phyloP scores from a whole-genome alignment of 352 stramenopile genomes.

The Pythium myriotylum region DNA sequence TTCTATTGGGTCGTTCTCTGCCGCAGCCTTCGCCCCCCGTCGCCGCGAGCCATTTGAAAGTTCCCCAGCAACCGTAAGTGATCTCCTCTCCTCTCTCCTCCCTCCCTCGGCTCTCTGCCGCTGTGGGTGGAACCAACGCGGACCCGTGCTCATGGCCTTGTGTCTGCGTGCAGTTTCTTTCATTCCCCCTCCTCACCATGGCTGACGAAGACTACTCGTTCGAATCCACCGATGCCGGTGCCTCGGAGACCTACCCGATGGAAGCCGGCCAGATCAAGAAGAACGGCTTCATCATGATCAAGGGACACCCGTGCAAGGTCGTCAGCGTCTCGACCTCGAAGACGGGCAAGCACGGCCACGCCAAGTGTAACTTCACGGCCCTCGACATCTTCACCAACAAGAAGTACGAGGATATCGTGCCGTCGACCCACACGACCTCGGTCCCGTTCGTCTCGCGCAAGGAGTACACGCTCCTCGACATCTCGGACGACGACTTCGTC shows the following conservation, averaged over 20 bases:
- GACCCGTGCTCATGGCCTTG: not conserved
- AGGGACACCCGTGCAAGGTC: slow-evolving; percentile 99
- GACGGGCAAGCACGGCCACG: slow-evolving; percentile 99
- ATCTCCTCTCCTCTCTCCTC: not conserved
- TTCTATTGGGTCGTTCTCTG: slow-evolving; percentile 33
- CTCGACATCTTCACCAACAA: slow-evolving; percentile 99
- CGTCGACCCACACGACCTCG: slow-evolving; percentile 98
- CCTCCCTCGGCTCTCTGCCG: not conserved
- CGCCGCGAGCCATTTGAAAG: slow-evolving; percentile 34
- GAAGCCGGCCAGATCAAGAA: slow-evolving; percentile 99
- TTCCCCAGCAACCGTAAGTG: slow-evolving; percentile 39
- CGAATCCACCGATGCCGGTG: slow-evolving; percentile 96
- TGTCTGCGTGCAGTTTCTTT: slow-evolving; percentile 15
- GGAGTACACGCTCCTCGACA: slow-evolving; percentile 99
- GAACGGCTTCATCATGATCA: slow-evolving; percentile 99
- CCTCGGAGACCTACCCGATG: slow-evolving; percentile 97
- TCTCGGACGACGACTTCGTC: slow-evolving; percentile 97
- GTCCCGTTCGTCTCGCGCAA: slow-evolving; percentile 96
- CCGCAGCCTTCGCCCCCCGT: not conserved
- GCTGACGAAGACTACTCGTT: slow-evolving; percentile 86
- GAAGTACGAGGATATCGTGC: slow-evolving; percentile 99
- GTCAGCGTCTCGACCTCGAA: slow-evolving; percentile 99
- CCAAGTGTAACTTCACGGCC: slow-evolving; percentile 99
- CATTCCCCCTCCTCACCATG: slow-evolving; percentile 31
- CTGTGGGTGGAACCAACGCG: too few relatives aligned